Percentiles rank a stretch among this genome's conserved stretches.
phyloP scores from a whole-genome alignment of 2,329 filamentous ascomycete genomes.

The Pseudocercospora cruenta region DNA sequence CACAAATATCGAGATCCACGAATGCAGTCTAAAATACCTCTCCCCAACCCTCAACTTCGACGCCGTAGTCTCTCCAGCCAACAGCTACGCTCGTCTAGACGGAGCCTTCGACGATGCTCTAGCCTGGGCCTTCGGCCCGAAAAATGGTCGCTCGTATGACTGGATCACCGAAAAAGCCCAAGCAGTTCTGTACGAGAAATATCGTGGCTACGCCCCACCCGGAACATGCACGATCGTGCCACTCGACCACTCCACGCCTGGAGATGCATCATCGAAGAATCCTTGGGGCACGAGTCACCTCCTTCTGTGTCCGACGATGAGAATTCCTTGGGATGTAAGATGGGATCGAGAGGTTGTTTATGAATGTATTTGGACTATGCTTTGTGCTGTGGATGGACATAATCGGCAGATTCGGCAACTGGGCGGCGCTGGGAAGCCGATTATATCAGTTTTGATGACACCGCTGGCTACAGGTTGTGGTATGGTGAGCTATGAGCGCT shows the following conservation, averaged over 20 bases:
- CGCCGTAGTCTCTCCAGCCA: conserved; percentile 58
- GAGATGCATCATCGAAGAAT: conserved; percentile 26
- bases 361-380: conserved; percentile 57
- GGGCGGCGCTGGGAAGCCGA: not conserved
- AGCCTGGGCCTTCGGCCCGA: conserved; percentile 52
- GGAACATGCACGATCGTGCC: conserved; percentile 55
- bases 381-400: conserved; percentile 54
- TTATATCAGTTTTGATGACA: conserved; percentile 45
- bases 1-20: conserved; percentile 35
- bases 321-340: conserved; percentile 46
- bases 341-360: conserved; percentile 61
- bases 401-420: conserved; percentile 41
- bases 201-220: conserved; percentile 56
- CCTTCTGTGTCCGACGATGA: conserved; percentile 60
- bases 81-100: conserved; percentile 59
- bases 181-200: conserved; percentile 46
- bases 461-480: conserved; percentile 57
- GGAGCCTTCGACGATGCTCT: conserved; percentile 61
- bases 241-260: conserved; percentile 30
- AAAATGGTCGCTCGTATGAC: conserved; percentile 45
- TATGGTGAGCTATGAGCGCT: conserved; percentile 49
- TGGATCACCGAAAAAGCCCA: conserved; percentile 55
- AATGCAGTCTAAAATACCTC: conserved; percentile 46
- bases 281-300: conserved; percentile 47
- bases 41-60: conserved; percentile 47